Evolutionary conservation across 2,329 filamentous ascomycete genomes (phyloP).

Genomic region (Arthrobotrys conoides): DNA sequence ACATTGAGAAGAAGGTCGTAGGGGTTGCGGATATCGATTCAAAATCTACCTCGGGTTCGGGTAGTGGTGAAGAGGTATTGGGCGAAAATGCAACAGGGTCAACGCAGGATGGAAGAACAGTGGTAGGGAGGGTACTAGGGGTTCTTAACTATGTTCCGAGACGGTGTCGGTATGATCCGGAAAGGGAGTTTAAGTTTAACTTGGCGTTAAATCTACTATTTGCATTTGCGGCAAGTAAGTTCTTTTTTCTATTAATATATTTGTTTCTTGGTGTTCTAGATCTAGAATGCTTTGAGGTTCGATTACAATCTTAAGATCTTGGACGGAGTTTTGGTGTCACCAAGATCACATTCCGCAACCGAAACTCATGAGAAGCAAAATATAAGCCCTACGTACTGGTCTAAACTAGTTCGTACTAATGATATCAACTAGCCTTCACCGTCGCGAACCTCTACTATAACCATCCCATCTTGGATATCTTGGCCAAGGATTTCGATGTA

Average conservation of each 20-base stretch:
- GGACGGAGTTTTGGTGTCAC: constrained; percentile 15
- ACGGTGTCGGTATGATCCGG: constrained; percentile 77
- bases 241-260: background rate
- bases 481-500: constrained; percentile 79
- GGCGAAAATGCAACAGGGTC: constrained; percentile 47
- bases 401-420: constrained; percentile 65
- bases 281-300: constrained; percentile 13
- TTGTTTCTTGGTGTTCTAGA: constrained; percentile 15
- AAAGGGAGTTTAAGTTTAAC: constrained; percentile 77
- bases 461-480: constrained; percentile 82
- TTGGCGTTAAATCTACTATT: constrained; percentile 79
- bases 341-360: constrained; percentile 13
- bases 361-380: background rate
- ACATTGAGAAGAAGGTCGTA: constrained; percentile 44
- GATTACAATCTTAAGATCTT: background rate
- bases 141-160: constrained; percentile 68
- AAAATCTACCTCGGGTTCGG: constrained; percentile 47
- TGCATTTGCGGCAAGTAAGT: constrained; percentile 71
- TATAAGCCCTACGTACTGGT: constrained; percentile 2
- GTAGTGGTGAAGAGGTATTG: constrained; percentile 13
- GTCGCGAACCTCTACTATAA: constrained; percentile 87
- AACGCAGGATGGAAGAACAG: constrained; percentile 31
- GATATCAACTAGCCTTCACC: constrained; percentile 72
- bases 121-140: background rate
- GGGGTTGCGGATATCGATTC: constrained; percentile 21